Evolutionary conservation across 2,329 filamentous ascomycete genomes (phyloP), one percentile per base, ranked within the genome.

Genomic region (Metarhizium album): DNA sequence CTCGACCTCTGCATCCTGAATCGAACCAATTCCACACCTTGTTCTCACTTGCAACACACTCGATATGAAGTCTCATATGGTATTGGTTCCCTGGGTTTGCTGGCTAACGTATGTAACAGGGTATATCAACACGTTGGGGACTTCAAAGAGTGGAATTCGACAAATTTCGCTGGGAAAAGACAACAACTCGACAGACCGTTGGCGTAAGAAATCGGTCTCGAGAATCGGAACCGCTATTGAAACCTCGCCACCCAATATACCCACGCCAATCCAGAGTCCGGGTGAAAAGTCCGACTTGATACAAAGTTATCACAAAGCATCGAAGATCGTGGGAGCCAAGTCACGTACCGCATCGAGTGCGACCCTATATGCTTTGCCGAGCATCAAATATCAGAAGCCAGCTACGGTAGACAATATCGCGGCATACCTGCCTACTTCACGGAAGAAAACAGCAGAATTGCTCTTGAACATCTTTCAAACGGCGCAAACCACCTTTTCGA

Each of bases 51-150:
- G n/a, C 37, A 20, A 40, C 16, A 8, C n/a, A 11, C 14, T 33
- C 22, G 49, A 42, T 22, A 57, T 57, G 56, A 29, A 51, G n/a
- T 38, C 46, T 29, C 31, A 45, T 48, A 33, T 31, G 4, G 20
- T 49, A 8, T 48, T 29, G 11, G 27, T 52, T 22, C 35, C 40
- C 40, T 57, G 51, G 38, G 35, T 51, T 43, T 50, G 23, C 49
- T 56, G 50, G 56, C 56, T 57, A 47, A 57, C 50, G 9, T 23
- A 45, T 49, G 18, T 38, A 43, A 38, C 52, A 56, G 53, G 46
- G 18, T 50, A 46, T 42, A 27, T 46, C 4, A 29, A 24, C 18
- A 20, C 24, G 9, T 31, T 48, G 5, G n/a, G 50, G 16, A 29
- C 22, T 27, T 50, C 48, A 29, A 53, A 37, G 18, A 35, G 37